Evolutionary conservation across 2,329 filamentous ascomycete species (phyloP), one percentile per base, ranked within the genome.

Genomic region (Microdochium nivale): DNA sequence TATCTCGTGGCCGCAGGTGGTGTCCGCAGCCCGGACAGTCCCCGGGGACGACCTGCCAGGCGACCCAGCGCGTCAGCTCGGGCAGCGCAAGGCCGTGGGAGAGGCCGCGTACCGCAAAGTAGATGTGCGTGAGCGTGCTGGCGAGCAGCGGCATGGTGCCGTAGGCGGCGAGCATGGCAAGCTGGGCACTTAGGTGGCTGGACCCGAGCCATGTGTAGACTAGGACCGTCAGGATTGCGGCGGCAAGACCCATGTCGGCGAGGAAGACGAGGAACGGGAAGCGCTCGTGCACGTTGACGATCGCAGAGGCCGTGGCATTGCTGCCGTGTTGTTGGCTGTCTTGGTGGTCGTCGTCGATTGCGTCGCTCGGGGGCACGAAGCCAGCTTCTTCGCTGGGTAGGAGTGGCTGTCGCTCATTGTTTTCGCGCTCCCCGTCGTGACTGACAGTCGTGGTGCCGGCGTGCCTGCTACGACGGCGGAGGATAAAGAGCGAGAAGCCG

Each of bases 141-240:
- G 67, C 52, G 25, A 73, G 56, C 44, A 73, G 60, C 35, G 70
- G 71, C 19, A 74, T 64, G 2, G 71, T 73, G 11, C 65, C 65
- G 55, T 73, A 74, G 13, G 70, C 66, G 35, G 69, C 69, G 30
- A 74, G 61, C 69, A 72, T 71, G 40, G 63, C 66, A 48, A 70
- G 54, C 50, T 65, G 60, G 2, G 65, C 58, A 25, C 60, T 59
- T 7, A 23, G 19, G 11, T 52, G 48, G 7, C 58, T 54, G 16
- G 59, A 59, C 32, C 56, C 54, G 37, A 66, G 65, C 69, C 70
- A 74, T 1, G 70, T 72, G 33, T 70, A 69, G 23, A 72, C 66
- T 49, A 74, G 53, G 4, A 72, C 67, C 7, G 68, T 55, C 65
- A 73, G 65, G 13, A 70, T 55, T 3, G 64, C 62, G 0, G 65